Evolutionary conservation across 78 protist genomes (phyloP).

Genomic region (Speleostelium caveatum): DNA sequence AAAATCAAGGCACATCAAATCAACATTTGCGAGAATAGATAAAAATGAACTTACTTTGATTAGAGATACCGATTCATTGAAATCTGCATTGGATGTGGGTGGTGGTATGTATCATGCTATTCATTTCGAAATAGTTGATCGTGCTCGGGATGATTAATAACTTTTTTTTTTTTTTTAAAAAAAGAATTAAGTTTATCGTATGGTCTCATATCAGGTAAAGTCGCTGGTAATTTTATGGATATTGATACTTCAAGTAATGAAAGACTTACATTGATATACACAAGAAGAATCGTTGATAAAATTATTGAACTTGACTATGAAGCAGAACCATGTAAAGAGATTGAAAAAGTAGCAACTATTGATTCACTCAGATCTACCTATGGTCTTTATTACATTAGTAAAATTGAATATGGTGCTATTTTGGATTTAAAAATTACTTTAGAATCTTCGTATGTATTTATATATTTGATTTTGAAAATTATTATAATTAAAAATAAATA

Average conservation of each 20-base stretch:
- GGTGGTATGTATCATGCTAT: neutral
- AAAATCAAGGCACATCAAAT: neutral
- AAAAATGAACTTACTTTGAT: neutral
- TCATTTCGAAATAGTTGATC: neutral
- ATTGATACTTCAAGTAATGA: neutral
- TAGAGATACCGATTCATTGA: neutral
- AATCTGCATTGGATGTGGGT: neutral
- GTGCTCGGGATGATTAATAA: too few relatives aligned
- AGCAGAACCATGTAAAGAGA: neutral
- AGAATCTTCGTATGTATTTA: conserved; percentile 21
- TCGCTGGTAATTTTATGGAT: neutral
- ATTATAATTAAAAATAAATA: too few relatives aligned
- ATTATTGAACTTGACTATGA: neutral
- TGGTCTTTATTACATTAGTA: conserved; percentile 4
- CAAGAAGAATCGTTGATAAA: neutral
- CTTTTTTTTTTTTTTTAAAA: too few relatives aligned
- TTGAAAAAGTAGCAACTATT: neutral
- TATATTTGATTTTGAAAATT: too few relatives aligned
- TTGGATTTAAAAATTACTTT: conserved; percentile 1
- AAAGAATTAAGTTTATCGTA: too few relatives aligned
- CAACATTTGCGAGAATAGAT: neutral
- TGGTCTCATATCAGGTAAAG: conserved; percentile 11
- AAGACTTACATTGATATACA: neutral
- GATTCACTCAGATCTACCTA: neutral
- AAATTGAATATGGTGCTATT: conserved; percentile 20